phyloP scores from a whole-genome alignment of 2,329 filamentous ascomycete genomes.

The Claviceps sp. region DNA sequence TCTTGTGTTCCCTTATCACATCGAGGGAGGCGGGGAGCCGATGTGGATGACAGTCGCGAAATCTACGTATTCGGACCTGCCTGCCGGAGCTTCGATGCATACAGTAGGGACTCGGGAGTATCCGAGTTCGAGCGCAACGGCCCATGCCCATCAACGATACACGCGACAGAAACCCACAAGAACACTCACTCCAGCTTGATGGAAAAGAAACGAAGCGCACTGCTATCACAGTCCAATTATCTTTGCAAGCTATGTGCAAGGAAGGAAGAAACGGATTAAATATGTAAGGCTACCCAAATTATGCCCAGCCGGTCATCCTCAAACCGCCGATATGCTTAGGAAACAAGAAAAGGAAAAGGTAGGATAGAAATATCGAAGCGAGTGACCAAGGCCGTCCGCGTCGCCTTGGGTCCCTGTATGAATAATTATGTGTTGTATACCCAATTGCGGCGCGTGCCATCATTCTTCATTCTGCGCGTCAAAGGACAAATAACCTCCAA shows the following conservation, averaged over 20 bases:
- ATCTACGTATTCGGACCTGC: no score
- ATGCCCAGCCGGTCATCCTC: conserved; percentile 2
- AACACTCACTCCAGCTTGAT: neutral
- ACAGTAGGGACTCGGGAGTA: no score
- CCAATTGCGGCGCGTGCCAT: conserved; percentile 8
- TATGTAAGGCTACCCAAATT: neutral
- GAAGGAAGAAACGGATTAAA: conserved; percentile 1
- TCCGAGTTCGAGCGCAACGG: no score
- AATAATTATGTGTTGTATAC: conserved; percentile 6
- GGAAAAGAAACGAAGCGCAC: neutral
- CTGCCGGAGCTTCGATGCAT: no score
- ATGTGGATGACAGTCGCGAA: no score
- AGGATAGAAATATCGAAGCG: conserved; percentile 8
- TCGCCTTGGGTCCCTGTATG: conserved; percentile 10
- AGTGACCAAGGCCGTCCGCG: conserved; percentile 14
- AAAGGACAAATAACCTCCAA: neutral
- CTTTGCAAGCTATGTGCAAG: neutral
- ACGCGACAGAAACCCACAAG: no score
- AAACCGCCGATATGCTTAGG: conserved; percentile 4
- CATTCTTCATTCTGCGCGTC: conserved; percentile 2
- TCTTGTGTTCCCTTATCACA: no score
- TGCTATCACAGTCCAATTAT: neutral
- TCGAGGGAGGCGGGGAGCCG: no score
- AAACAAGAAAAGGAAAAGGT: conserved; percentile 2
- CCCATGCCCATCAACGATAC: no score